phyloP scores from a whole-genome alignment of 768 basidiomycete genomes.

The Porpolomopsis calyptriformis region DNA sequence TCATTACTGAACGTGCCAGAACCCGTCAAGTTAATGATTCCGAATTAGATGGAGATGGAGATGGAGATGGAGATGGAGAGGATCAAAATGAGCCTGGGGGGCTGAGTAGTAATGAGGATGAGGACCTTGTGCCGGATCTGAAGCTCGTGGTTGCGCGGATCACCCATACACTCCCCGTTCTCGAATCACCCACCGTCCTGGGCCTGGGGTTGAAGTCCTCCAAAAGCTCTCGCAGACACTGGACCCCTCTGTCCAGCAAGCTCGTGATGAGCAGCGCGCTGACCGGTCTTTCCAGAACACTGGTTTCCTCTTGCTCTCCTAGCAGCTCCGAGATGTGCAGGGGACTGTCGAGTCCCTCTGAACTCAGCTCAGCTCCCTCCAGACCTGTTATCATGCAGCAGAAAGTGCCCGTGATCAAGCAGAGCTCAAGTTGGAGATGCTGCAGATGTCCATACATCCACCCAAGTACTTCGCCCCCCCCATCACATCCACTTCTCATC shows the following conservation, averaged over 20 bases:
- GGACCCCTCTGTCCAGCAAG: neutral
- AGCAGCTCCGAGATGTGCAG: neutral
- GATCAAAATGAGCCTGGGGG: neutral
- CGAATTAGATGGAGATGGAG: conserved; percentile 6
- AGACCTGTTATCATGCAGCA: neutral
- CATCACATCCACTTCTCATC: neutral
- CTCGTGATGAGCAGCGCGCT: neutral
- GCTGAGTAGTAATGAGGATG: neutral
- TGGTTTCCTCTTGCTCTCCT: neutral
- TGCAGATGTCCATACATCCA: neutral
- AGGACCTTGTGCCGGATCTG: neutral
- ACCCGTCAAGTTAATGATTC: conserved; percentile 12
- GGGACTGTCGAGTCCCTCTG: neutral
- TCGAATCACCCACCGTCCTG: neutral
- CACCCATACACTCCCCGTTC: neutral
- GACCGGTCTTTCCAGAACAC: neutral
- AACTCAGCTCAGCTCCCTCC: neutral
- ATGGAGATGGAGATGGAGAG: neutral
- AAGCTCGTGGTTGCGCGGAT: neutral
- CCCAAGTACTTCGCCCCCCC: neutral
- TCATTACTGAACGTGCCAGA: conserved; percentile 15
- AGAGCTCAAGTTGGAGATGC: neutral
- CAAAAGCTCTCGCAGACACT: neutral
- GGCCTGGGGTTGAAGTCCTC: neutral
- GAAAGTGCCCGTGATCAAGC: neutral